phyloP scores from a whole-genome alignment of 495 filamentous ascomycete species.

The Penicillium cosmopolitanum region DNA sequence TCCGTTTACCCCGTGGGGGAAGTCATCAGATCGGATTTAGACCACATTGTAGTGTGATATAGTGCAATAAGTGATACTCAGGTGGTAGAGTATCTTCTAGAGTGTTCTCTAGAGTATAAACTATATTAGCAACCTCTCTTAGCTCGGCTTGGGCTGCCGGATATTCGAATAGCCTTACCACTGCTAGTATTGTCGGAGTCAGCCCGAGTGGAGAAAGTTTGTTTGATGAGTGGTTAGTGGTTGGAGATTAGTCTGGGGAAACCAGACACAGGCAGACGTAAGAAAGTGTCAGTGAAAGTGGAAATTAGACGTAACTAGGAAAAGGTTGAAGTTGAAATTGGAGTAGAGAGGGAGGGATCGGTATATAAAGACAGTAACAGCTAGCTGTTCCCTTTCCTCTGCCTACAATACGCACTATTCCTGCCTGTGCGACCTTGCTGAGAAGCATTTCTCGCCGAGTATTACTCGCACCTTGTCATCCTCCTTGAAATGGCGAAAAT shows the following conservation, averaged over 20 bases:
- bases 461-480: not conserved
- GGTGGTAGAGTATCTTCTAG: too few relatives aligned
- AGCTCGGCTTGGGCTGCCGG: not conserved
- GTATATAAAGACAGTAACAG: too few relatives aligned
- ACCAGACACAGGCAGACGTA: not conserved
- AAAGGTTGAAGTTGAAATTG: not conserved
- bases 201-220: slow-evolving; percentile 13
- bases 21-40: not conserved
- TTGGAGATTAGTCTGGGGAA: not conserved
- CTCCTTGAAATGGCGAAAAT: too few relatives aligned
- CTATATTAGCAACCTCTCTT: too few relatives aligned
- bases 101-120: too few relatives aligned
- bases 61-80: not conserved
- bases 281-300: not conserved
- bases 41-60: not conserved
- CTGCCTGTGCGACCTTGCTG: not conserved
- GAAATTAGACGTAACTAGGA: too few relatives aligned
- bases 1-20: slow-evolving; percentile 12
- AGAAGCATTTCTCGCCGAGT: not conserved
- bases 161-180: not conserved
- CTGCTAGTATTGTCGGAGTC: slow-evolving; percentile 20
- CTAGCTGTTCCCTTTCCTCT: too few relatives aligned
- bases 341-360: not conserved
- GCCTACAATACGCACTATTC: too few relatives aligned
- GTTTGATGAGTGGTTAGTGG: not conserved